Conservation (phyloP, 2,329 filamentous ascomycete species). For the Colletotrichum godetiae region DNA sequence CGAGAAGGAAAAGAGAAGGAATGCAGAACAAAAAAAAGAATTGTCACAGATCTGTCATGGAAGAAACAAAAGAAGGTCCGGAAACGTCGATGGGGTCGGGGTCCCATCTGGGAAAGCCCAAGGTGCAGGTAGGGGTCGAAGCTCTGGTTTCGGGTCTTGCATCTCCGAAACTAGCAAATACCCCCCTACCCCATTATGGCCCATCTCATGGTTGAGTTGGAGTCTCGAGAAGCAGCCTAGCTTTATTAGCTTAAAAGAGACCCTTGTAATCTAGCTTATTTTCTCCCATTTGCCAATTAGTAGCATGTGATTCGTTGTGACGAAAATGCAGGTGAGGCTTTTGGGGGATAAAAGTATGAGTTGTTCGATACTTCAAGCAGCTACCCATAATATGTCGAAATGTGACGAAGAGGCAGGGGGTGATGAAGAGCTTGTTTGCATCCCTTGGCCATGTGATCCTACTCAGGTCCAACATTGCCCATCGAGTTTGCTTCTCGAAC, state of each 20-base stretch:
- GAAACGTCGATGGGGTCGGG: constrained; percentile 18
- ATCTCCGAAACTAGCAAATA: constrained; percentile 28
- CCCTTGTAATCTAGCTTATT: not conserved
- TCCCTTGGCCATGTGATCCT: too few species aligned
- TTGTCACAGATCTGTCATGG: not conserved
- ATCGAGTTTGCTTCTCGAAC: not conserved
- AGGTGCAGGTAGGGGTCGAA: not conserved
- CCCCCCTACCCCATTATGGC: constrained; percentile 9
- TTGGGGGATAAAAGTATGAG: not conserved
- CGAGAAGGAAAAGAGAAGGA: not conserved
- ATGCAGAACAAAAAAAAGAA: not conserved
- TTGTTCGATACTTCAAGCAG: not conserved
- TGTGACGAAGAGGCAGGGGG: not conserved
- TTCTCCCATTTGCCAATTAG: not conserved
- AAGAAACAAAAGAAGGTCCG: constrained; percentile 28
- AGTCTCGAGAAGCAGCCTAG: not conserved
- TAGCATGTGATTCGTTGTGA: constrained; percentile 1
- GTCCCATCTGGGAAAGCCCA: not conserved
- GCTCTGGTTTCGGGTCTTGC: constrained; percentile 31
- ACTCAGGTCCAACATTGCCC: not conserved
- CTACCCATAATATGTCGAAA: not conserved
- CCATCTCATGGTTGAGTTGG: not conserved
- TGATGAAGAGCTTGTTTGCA: not conserved
- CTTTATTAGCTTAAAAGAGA: not conserved
- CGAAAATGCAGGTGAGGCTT: not conserved